A percentile compares a stretch with the other conserved stretches of the same genome.
Conservation (phyloP, 192 early-diverging fungal species). For the Borealophlyctis nickersoniae region DNA sequence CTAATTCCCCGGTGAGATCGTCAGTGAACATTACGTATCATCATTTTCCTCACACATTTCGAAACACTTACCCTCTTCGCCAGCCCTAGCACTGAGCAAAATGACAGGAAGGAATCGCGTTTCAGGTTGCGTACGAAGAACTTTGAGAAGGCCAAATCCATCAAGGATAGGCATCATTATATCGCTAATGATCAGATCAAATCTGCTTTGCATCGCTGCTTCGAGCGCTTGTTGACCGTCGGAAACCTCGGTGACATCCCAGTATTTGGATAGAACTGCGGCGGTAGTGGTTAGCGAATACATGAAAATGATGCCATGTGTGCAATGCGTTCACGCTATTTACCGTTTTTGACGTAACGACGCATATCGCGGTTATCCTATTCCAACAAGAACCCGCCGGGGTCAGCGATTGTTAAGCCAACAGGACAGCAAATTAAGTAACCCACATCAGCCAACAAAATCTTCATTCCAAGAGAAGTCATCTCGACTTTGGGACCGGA, state of each 20-base stretch:
- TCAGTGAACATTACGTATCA: too few relatives aligned
- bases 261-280: constrained; percentile 10
- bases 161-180: constrained; percentile 66
- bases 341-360: constrained; percentile 11
- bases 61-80: too few relatives aligned
- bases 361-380: constrained; percentile 49
- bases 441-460: constrained; percentile 42
- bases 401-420: too few relatives aligned
- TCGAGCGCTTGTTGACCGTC: constrained; percentile 32
- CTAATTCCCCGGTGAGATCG: too few relatives aligned
- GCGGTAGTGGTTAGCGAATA: too few relatives aligned
- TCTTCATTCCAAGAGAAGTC: constrained; percentile 13
- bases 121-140: constrained; percentile 29
- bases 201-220: neutral
- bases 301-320: too few relatives aligned
- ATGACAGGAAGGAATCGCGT: constrained; percentile 55
- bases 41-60: too few relatives aligned
- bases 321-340: too few relatives aligned
- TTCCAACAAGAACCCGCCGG: too few relatives aligned
- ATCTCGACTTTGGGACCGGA: neutral
- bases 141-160: constrained; percentile 48
- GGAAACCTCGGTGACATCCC: constrained; percentile 26
- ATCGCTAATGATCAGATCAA: constrained; percentile 36
- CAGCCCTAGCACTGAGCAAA: constrained; percentile 51
- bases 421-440: too few relatives aligned